Percentiles rank a stretch among this genome's conserved stretches.
Evolutionary conservation across 768 basidiomycete genomes (phyloP).

Genomic region (Kwoniella sp.): DNA sequence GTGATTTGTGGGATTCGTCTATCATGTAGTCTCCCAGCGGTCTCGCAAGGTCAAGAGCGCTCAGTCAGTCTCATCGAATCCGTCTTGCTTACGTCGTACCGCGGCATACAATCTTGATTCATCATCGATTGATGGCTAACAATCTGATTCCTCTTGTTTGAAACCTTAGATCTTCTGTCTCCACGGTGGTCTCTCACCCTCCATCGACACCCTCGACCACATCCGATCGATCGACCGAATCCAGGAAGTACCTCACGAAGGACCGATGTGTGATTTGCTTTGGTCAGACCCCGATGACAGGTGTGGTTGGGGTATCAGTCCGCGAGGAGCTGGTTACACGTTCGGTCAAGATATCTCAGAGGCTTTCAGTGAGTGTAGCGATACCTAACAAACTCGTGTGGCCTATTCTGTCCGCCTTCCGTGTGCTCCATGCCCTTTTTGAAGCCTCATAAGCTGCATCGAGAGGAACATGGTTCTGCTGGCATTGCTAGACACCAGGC

Average conservation of each 20-base stretch:
- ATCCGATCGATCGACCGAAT: constrained; percentile 98
- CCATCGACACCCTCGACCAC: constrained; percentile 99
- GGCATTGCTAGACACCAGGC: too few relatives aligned
- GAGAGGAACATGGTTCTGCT: too few relatives aligned
- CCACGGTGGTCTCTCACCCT: constrained; percentile 95
- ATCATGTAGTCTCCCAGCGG: too few relatives aligned
- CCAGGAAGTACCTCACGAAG: constrained; percentile 99
- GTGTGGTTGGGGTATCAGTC: constrained; percentile 98
- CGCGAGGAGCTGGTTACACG: constrained; percentile 97
- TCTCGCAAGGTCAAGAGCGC: too few relatives aligned
- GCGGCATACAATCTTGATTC: too few relatives aligned
- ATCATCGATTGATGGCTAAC: background rate
- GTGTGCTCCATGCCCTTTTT: too few relatives aligned
- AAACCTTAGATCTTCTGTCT: constrained; percentile 99
- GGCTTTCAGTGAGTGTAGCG: constrained; percentile 72
- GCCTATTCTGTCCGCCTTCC: too few relatives aligned
- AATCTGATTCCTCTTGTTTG: background rate
- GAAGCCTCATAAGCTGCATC: too few relatives aligned
- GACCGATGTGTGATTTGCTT: constrained; percentile 98
- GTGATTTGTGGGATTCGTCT: constrained; percentile 54
- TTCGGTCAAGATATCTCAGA: constrained; percentile 99
- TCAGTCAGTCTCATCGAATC: too few relatives aligned
- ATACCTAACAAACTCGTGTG: too few relatives aligned
- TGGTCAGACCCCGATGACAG: constrained; percentile 99
- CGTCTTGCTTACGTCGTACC: too few relatives aligned